Percentiles rank a stretch among this genome's conserved stretches.
Evolutionary conservation across 2,329 filamentous ascomycete genomes (phyloP).

Genomic region (Neonectria punicea): DNA sequence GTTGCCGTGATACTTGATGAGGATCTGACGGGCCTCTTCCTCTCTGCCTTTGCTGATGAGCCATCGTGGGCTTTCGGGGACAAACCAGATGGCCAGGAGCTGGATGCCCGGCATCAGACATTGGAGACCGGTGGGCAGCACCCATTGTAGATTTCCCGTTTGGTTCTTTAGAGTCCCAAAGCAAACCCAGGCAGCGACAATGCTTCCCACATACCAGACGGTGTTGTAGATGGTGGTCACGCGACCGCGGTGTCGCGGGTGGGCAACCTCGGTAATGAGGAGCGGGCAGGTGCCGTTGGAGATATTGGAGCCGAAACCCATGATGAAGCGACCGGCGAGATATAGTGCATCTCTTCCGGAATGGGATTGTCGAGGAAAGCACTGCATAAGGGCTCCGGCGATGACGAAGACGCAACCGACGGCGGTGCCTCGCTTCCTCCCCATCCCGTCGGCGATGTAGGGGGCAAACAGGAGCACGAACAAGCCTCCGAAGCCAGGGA

Average conservation of each 20-base stretch:
- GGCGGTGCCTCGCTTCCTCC: slow-evolving; percentile 37
- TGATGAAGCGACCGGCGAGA: slow-evolving; percentile 36
- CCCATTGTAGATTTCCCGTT: slow-evolving; percentile 34
- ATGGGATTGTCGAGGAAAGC: slow-evolving; percentile 28
- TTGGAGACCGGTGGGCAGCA: slow-evolving; percentile 34
- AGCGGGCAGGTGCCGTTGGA: slow-evolving; percentile 39
- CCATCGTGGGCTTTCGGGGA: slow-evolving; percentile 38
- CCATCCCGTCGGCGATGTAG: slow-evolving; percentile 38
- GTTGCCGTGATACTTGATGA: slow-evolving; percentile 40
- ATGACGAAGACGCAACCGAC: slow-evolving; percentile 35
- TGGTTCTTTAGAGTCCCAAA: slow-evolving; percentile 34
- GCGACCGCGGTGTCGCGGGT: slow-evolving; percentile 35
- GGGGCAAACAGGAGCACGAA: slow-evolving; percentile 41
- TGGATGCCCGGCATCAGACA: slow-evolving; percentile 39
- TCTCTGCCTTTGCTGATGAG: slow-evolving; percentile 35
- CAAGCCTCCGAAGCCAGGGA: slow-evolving; percentile 38
- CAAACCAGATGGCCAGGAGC: slow-evolving; percentile 31
- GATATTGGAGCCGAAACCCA: slow-evolving; percentile 39
- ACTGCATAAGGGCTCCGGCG: slow-evolving; percentile 35
- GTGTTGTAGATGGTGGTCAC: slow-evolving; percentile 42
- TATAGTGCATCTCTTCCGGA: slow-evolving; percentile 33
- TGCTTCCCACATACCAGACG: slow-evolving; percentile 38
- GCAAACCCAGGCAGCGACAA: slow-evolving; percentile 36
- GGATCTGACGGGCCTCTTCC: slow-evolving; percentile 33
- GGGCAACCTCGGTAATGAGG: slow-evolving; percentile 38